Percentiles rank a stretch among this genome's conserved stretches.
Evolutionary conservation across 2,329 filamentous ascomycete genomes (phyloP).

Genomic region (Botrytis paeoniae): DNA sequence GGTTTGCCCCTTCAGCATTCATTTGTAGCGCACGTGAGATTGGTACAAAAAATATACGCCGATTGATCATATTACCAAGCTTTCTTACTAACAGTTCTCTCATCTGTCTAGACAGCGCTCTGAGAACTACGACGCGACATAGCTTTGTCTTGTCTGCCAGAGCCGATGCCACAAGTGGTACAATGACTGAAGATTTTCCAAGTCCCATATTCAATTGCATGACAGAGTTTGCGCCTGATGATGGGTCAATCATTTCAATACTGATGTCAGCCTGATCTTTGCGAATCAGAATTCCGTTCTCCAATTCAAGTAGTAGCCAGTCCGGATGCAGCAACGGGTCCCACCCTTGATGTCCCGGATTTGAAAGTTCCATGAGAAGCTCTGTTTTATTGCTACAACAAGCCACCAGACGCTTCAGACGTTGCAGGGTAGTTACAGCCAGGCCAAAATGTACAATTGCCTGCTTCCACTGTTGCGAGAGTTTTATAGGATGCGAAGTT

Average conservation of each 20-base stretch:
- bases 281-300: constrained; percentile 60
- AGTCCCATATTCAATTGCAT: constrained; percentile 72
- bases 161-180: constrained; percentile 57
- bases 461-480: constrained; percentile 23
- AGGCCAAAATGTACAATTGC: constrained; percentile 25
- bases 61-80: constrained; percentile 54
- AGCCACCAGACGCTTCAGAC: constrained; percentile 40
- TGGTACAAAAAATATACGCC: constrained; percentile 55
- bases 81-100: constrained; percentile 52
- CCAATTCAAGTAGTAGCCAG: constrained; percentile 61
- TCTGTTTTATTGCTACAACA: constrained; percentile 33
- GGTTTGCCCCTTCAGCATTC: constrained; percentile 30
- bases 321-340: constrained; percentile 52
- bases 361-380: constrained; percentile 45
- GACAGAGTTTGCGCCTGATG: constrained; percentile 45
- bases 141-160: constrained; percentile 52
- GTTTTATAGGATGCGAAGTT: background rate
- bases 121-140: constrained; percentile 58
- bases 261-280: constrained; percentile 50
- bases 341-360: constrained; percentile 57
- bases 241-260: constrained; percentile 49
- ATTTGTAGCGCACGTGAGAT: constrained; percentile 53
- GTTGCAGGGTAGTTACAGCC: constrained; percentile 25
- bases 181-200: constrained; percentile 67
- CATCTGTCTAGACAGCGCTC: constrained; percentile 61